Evolutionary conservation across 2,329 filamentous ascomycete genomes (phyloP).

Genomic region (Hortaea sp.): DNA sequence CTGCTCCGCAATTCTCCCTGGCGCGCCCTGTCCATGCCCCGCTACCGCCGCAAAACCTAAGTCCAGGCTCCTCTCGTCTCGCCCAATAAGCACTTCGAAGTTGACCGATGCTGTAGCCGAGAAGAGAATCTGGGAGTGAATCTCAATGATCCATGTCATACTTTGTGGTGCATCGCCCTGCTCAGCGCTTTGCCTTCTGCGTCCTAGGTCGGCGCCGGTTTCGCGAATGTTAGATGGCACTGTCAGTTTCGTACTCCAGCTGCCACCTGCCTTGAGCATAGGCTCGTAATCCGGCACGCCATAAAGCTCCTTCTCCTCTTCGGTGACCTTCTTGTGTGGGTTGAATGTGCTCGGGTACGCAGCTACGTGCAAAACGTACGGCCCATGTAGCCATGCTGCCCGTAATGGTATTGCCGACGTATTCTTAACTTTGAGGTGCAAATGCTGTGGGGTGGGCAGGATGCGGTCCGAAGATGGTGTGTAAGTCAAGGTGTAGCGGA

Average conservation of each 20-base stretch:
- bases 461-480: slow-evolving; percentile 82
- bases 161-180: slow-evolving; percentile 38
- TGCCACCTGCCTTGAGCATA: slow-evolving; percentile 86
- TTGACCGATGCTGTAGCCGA: slow-evolving; percentile 78
- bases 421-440: slow-evolving; percentile 85
- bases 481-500: slow-evolving; percentile 85
- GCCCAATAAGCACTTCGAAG: slow-evolving; percentile 76
- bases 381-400: slow-evolving; percentile 91
- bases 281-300: slow-evolving; percentile 81
- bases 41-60: slow-evolving; percentile 51
- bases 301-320: slow-evolving; percentile 42
- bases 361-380: slow-evolving; percentile 80
- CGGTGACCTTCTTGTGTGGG: slow-evolving; percentile 66
- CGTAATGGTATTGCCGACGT: slow-evolving; percentile 81
- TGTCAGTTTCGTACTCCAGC: slow-evolving; percentile 68
- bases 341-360: slow-evolving; percentile 77
- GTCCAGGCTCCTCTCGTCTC: slow-evolving; percentile 74
- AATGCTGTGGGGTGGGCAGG: slow-evolving; percentile 68
- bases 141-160: slow-evolving; percentile 81
- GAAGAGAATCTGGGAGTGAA: slow-evolving; percentile 88
- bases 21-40: slow-evolving; percentile 41
- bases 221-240: slow-evolving; percentile 71
- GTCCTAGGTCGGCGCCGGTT: slow-evolving; percentile 38
- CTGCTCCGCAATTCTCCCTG: slow-evolving; percentile 67
- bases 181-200: slow-evolving; percentile 24